These are phyloP conservation scores for Reticulascus tulasneorum DNA, from an alignment of 2,329 filamentous ascomycete genomes.

Conservation along the genomic window DNA sequence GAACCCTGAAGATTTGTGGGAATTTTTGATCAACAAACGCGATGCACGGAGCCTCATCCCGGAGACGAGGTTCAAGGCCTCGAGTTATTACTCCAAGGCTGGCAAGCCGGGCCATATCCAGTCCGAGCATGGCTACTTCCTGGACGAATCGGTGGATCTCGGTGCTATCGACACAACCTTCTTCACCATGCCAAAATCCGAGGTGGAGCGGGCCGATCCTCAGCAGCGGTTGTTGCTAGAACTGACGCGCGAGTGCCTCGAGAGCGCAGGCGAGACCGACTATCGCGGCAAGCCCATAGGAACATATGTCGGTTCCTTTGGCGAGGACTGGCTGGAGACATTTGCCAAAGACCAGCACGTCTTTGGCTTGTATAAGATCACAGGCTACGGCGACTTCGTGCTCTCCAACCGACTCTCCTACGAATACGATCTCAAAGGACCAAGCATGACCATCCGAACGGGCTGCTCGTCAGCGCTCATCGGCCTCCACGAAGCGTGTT, in stretches of 20 bases:
- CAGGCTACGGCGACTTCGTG: slow-evolving; percentile 19
- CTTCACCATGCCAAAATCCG: slow-evolving; percentile 19
- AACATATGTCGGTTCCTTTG: slow-evolving; percentile 28
- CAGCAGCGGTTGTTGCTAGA: slow-evolving; percentile 31
- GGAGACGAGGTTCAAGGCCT: slow-evolving; percentile 15
- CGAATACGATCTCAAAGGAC: slow-evolving; percentile 17
- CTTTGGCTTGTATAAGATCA: slow-evolving; percentile 17
- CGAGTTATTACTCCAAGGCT: slow-evolving; percentile 7
- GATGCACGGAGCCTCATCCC: slow-evolving; percentile 18
- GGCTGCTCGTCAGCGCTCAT: slow-evolving; percentile 29
- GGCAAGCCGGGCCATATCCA: slow-evolving; percentile 16
- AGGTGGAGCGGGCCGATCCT: slow-evolving; percentile 29
- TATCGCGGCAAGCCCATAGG: slow-evolving; percentile 26
- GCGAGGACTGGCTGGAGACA: slow-evolving; percentile 26
- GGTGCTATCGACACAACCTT: slow-evolving; percentile 20
- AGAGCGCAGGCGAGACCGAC: slow-evolving; percentile 25
- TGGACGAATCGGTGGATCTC: slow-evolving; percentile 22
- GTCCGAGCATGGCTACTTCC: slow-evolving; percentile 23
- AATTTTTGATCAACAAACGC: slow-evolving; percentile 19
- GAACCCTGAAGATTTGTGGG: slow-evolving; percentile 18
- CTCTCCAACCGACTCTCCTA: slow-evolving; percentile 27
- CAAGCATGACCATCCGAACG: slow-evolving; percentile 29
- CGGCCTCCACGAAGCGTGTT: slow-evolving; percentile 27
- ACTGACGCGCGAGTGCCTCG: slow-evolving; percentile 27
- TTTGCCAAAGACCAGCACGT: slow-evolving; percentile 16